These are phyloP conservation scores for Volvox reticuliferus DNA, from an alignment of 139 green algal species.

Conservation along the genomic window DNA sequence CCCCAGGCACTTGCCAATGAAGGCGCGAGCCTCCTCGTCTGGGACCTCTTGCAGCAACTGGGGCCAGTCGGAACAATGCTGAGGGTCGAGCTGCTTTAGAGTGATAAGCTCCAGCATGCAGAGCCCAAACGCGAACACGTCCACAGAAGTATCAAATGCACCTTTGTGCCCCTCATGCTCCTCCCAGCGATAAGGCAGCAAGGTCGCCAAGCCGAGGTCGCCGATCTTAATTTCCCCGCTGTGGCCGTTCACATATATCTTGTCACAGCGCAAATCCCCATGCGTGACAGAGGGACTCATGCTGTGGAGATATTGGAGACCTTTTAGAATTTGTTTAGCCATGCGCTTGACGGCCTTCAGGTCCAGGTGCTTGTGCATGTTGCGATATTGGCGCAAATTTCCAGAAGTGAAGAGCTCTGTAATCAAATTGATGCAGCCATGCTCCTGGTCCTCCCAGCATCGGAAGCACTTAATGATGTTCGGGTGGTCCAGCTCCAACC, in stretches of 20 bases:
- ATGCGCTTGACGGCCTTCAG: constrained; percentile 93
- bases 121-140: constrained; percentile 98
- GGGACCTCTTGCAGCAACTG: constrained; percentile 70
- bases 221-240: constrained; percentile 96
- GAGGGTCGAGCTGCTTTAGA: constrained; percentile 78
- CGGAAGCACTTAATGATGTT: constrained; percentile 92
- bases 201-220: constrained; percentile 89
- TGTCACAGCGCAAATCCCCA: constrained; percentile 96
- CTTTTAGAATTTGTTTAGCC: constrained; percentile 88
- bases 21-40: constrained; percentile 78
- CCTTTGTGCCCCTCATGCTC: constrained; percentile 42
- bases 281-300: constrained; percentile 94
- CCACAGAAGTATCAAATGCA: constrained; percentile 66
- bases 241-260: constrained; percentile 95
- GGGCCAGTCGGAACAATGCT: constrained; percentile 61
- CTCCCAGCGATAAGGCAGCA: constrained; percentile 82
- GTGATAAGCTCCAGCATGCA: constrained; percentile 98
- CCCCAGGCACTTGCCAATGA: constrained; percentile 89
- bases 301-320: constrained; percentile 91
- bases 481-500: constrained; percentile 87
- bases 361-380: constrained; percentile 87
- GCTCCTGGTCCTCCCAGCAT: constrained; percentile 83
- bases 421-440: constrained; percentile 91
- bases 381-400: constrained; percentile 91
- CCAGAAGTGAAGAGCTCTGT: constrained; percentile 95